Evolutionary conservation across 139 green algal genomes (phyloP), one percentile per base, ranked within the genome.

Genomic region (Prasinococcaceae sp.): DNA sequence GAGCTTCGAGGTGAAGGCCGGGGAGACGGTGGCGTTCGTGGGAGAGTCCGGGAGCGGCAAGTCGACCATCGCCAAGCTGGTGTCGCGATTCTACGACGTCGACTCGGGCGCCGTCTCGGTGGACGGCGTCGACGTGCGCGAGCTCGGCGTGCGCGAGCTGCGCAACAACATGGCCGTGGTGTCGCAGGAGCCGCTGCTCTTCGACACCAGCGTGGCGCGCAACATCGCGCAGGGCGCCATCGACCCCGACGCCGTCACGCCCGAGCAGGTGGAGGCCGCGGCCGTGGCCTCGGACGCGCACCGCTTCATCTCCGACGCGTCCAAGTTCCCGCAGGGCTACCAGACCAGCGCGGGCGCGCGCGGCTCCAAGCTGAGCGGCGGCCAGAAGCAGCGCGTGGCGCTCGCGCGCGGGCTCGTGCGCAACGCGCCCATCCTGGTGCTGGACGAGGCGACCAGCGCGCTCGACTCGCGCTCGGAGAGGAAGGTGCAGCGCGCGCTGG

Each of bases 351-450:
- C 65, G 32, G 89, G 88, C 8, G 88, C 95, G 59, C 77, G 84
- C 35, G 89, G 89, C 17, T 71, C 93, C 17, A 94, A 89, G 36
- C 74, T 97, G 39, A 81, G 58, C 2, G 88, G 88, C 40, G 85
- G 88, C 1, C 85, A 95, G 76, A 93, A 92, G 72, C 79, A 88
- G 72, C 77, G 86, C 47, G 74, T 96, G 19, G 79, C 79, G 20
- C 77, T 95, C 12, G 84, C 84, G 9, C 70, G 84, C 9, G 84
- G 83, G 6, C 64, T 94, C 25, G 50, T 94, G 12, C 74, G 72
- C 20, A 58, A 85, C n/a, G 83, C 82, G 2, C 42, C 53, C 22
- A 58, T 89, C 6, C 53, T 92, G 42, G 51, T 88, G 9, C 62
- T 90, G 40, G 84, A 92, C 49, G 84, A 92, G 54, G 68, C 68